Conservation (phyloP, 1,284 basidiomycete species). For the Rhodotorula sp. region DNA sequence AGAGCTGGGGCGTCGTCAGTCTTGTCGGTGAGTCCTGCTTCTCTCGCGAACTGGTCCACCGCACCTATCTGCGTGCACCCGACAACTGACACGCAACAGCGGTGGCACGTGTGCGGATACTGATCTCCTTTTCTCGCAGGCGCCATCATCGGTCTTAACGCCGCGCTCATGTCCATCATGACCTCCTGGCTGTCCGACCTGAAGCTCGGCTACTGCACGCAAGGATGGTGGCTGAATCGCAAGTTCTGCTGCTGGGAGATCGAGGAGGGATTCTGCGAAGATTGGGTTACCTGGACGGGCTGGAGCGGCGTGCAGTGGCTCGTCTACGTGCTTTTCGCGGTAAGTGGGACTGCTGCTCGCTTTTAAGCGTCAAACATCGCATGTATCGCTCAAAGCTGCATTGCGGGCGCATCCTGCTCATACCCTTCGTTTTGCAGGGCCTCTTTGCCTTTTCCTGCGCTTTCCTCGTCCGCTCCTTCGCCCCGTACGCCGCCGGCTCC, state of each 20-base stretch:
- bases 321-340: constrained; percentile 83
- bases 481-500: constrained; percentile 94
- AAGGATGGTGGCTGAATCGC: constrained; percentile 97
- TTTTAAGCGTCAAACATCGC: background rate
- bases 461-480: constrained; percentile 81
- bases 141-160: constrained; percentile 84
- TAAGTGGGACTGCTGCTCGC: constrained; percentile 52
- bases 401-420: background rate
- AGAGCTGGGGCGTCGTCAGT: constrained; percentile 73
- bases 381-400: background rate
- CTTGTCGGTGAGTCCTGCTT: constrained; percentile 68
- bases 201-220: constrained; percentile 92
- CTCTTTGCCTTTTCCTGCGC: constrained; percentile 78
- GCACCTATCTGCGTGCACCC: no score
- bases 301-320: constrained; percentile 69
- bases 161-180: constrained; percentile 89
- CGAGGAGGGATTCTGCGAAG: constrained; percentile 72
- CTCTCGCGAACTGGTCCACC: background rate
- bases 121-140: constrained; percentile 55
- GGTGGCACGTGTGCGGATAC: no score
- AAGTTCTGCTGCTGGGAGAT: constrained; percentile 99
- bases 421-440: constrained; percentile 53
- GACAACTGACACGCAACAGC: no score
- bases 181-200: constrained; percentile 98
- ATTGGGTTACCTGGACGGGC: constrained; percentile 90